Evolutionary conservation across 306 rosid species (phyloP).

Genomic region (Abrus pulchellus): DNA sequence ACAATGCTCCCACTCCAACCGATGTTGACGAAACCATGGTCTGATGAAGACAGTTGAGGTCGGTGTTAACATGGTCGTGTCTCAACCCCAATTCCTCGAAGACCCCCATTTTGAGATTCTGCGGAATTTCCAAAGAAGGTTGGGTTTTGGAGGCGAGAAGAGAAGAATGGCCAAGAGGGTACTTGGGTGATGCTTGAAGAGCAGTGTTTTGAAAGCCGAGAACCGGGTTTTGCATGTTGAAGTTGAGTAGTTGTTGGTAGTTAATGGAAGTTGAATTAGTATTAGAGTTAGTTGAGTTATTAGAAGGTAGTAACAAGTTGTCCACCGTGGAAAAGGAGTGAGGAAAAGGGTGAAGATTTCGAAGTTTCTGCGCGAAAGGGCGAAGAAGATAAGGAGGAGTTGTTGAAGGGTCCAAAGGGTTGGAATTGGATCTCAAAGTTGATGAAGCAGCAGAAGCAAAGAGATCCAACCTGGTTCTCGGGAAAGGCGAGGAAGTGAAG

Average conservation of each 20-base stretch:
- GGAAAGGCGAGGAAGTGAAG: constrained; percentile 68
- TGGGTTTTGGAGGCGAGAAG: constrained; percentile 42
- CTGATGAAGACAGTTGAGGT: constrained; percentile 49
- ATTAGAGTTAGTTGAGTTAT: constrained; percentile 33
- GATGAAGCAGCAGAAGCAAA: constrained; percentile 49
- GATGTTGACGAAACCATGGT: constrained; percentile 52
- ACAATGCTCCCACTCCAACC: constrained; percentile 46
- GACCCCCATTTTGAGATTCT: constrained; percentile 55
- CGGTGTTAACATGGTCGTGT: constrained; percentile 43
- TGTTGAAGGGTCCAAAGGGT: constrained; percentile 53
- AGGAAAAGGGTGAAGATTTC: constrained; percentile 33
- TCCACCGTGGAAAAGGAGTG: constrained; percentile 8
- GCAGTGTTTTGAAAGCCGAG: constrained; percentile 56
- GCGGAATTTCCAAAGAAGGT: constrained; percentile 49
- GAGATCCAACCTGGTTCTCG: constrained; percentile 74
- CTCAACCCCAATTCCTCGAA: constrained; percentile 61
- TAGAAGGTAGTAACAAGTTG: constrained; percentile 45
- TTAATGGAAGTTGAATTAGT: constrained; percentile 47
- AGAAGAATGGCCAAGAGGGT: constrained; percentile 45
- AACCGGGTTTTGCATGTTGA: constrained; percentile 56
- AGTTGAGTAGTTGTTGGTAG: constrained; percentile 45
- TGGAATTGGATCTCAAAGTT: constrained; percentile 43
- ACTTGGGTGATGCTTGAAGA: constrained; percentile 51
- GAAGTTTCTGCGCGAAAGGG: constrained; percentile 72
- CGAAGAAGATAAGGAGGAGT: constrained; percentile 66